Percentiles rank a stretch among this genome's conserved stretches.
phyloP scores from a whole-genome alignment of 2,329 filamentous ascomycete genomes.

The Hypoxylon sp. region DNA sequence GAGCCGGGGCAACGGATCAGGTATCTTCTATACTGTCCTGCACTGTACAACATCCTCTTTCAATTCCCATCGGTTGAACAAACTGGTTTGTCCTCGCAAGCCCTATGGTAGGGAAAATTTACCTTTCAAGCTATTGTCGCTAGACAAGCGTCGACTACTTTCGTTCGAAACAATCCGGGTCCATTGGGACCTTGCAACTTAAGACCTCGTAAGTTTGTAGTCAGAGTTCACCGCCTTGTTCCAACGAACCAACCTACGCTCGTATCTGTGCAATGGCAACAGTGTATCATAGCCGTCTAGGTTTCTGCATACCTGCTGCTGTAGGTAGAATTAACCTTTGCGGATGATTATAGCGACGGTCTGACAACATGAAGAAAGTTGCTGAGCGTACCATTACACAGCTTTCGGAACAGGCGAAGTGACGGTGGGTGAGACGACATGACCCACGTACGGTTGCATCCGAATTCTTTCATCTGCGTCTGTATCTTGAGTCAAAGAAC shows the following conservation, averaged over 20 bases:
- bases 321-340: conserved; percentile 16
- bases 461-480: conserved; percentile 26
- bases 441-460: conserved; percentile 41
- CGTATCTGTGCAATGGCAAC: conserved; percentile 28
- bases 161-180: conserved; percentile 25
- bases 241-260: conserved; percentile 13
- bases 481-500: conserved; percentile 25
- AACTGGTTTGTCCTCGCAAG: conserved; percentile 18
- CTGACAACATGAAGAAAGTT: conserved; percentile 16
- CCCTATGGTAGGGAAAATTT: conserved; percentile 14
- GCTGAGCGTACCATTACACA: conserved; percentile 36
- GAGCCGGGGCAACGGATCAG: conserved; percentile 39
- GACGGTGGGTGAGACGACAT: conserved; percentile 35
- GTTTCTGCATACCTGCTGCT: conserved; percentile 17
- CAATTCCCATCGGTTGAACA: conserved; percentile 25
- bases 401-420: conserved; percentile 39
- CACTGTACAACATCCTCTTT: conserved; percentile 30
- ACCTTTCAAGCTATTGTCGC: conserved; percentile 15
- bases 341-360: conserved; percentile 9
- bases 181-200: conserved; percentile 24
- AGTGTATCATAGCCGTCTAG: conserved; percentile 26
- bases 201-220: conserved; percentile 22
- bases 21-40: conserved; percentile 17
- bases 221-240: conserved; percentile 42
- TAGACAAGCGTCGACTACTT: conserved; percentile 2